Evolutionary conservation across 192 early-diverging fungal species (phyloP).

Genomic region (Linderina pennispora): DNA sequence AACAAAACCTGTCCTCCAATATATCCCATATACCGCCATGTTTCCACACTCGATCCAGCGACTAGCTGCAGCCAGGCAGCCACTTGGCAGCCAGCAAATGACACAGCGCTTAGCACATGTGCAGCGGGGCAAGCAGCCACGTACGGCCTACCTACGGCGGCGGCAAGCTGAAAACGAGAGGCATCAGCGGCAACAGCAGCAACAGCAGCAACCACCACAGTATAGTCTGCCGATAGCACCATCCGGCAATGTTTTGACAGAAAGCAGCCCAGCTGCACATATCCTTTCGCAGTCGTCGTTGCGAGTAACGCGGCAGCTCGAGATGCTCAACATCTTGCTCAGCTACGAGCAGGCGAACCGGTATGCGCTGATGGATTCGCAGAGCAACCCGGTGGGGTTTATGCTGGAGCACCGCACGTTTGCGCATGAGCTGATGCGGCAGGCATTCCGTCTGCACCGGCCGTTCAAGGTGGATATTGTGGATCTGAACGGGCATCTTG

Average conservation of each 20-base stretch:
- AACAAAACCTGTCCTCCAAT: too few species aligned
- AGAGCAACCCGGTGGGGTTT: constrained; percentile 64
- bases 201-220: not conserved
- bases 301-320: constrained; percentile 56
- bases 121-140: not conserved
- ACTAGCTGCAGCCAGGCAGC: too few species aligned
- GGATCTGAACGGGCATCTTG: constrained; percentile 61
- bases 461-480: constrained; percentile 69
- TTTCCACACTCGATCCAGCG: too few species aligned
- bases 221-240: not conserved
- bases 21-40: too few species aligned
- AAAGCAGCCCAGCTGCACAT: not conserved
- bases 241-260: not conserved
- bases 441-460: constrained; percentile 69
- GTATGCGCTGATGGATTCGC: constrained; percentile 66
- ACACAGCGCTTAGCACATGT: too few species aligned
- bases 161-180: not conserved
- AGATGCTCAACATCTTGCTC: constrained; percentile 72
- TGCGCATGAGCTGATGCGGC: constrained; percentile 56
- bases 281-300: constrained; percentile 10
- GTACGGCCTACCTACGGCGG: not conserved
- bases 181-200: not conserved
- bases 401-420: constrained; percentile 76
- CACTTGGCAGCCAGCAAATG: too few species aligned
- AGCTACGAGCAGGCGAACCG: constrained; percentile 87